A percentile compares a stretch with the other conserved stretches of the same genome.
These are phyloP conservation scores for Metschnikowia hibisci DNA, from an alignment of 805 yeast genomes.

Conservation along the genomic window DNA sequence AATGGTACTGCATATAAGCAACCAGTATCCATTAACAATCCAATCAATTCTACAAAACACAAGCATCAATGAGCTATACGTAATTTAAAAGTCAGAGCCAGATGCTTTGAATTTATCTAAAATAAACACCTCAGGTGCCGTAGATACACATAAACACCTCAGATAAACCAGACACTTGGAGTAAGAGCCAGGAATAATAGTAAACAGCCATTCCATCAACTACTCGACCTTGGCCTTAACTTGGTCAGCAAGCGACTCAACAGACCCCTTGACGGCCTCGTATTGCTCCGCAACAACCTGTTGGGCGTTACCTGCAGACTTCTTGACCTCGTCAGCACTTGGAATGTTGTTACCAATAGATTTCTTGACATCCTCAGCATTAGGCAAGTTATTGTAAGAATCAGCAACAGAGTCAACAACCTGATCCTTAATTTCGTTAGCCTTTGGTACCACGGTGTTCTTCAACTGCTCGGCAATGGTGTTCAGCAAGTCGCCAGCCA, in stretches of 20 bases:
- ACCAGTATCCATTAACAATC: too few relatives aligned
- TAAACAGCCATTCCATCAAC: too few relatives aligned
- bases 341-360: constrained; percentile 1
- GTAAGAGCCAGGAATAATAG: too few relatives aligned
- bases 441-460: constrained; percentile 19
- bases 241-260: constrained; percentile 13
- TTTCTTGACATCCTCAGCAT: constrained; percentile 4
- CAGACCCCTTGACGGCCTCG: constrained; percentile 10
- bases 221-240: constrained; percentile 16
- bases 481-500: constrained; percentile 12
- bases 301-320: constrained; percentile 7
- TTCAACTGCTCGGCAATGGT: constrained; percentile 16
- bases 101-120: too few relatives aligned
- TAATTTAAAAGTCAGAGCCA: too few relatives aligned
- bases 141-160: too few relatives aligned
- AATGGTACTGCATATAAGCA: too few relatives aligned
- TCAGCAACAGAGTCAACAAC: constrained; percentile 6
- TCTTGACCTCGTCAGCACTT: constrained; percentile 6
- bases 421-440: constrained; percentile 11
- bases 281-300: constrained; percentile 6
- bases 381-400: constrained; percentile 5
- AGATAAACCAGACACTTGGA: too few relatives aligned
- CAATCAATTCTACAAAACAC: too few relatives aligned
- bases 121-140: too few relatives aligned
- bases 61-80: too few relatives aligned